Conservation (phyloP, 331 rosid genomes). For the Prunus yedoensis region DNA sequence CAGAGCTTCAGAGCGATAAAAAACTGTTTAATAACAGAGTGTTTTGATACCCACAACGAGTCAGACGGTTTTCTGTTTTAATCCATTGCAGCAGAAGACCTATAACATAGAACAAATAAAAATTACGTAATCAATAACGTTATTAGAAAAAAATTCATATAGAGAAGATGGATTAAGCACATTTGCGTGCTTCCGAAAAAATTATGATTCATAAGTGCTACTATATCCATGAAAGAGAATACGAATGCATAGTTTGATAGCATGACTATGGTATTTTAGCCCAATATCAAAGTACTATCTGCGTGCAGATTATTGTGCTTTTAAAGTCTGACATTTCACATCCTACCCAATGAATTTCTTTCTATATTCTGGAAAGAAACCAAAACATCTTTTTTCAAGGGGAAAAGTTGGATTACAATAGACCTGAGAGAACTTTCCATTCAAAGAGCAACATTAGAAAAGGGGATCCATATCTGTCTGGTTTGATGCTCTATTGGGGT, state of each 20-base stretch:
- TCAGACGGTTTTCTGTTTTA: neutral
- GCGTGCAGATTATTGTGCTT: neutral
- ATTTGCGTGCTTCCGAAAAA: neutral
- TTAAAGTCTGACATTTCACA: neutral
- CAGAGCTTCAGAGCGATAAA: neutral
- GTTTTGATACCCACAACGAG: conserved; percentile 8
- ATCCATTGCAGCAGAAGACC: neutral
- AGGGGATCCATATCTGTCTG: too few species aligned
- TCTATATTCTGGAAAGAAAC: neutral
- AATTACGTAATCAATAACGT: neutral
- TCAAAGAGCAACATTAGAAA: too few species aligned
- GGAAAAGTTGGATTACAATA: neutral
- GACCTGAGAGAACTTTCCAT: too few species aligned
- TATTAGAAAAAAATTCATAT: neutral
- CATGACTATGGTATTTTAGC: neutral
- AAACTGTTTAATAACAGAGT: neutral
- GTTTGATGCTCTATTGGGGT: too few species aligned
- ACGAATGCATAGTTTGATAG: neutral
- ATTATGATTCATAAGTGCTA: neutral
- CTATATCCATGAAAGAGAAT: neutral
- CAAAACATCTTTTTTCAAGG: too few species aligned
- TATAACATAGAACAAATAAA: neutral
- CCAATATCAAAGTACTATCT: neutral
- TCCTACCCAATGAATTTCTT: neutral
- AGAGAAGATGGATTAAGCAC: neutral